Evolutionary conservation across 2,329 filamentous ascomycete genomes (phyloP).

Genomic region (Exserohilum rostratum): DNA sequence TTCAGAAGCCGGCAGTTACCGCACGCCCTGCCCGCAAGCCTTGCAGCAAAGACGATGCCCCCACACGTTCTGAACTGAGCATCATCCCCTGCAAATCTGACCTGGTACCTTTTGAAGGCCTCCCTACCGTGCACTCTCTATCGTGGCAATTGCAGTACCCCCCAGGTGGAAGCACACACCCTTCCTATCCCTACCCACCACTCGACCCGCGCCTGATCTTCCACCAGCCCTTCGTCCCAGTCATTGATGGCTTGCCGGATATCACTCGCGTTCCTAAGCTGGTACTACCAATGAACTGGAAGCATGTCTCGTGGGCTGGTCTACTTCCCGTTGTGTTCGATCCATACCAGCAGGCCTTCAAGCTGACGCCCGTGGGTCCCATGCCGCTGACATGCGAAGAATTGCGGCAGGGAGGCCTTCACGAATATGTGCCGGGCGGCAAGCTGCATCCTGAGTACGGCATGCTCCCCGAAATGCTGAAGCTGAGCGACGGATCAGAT

Average conservation of each 20-base stretch:
- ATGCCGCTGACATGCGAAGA: constrained; percentile 29
- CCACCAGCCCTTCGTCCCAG: constrained; percentile 13
- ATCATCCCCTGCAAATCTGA: constrained; percentile 6
- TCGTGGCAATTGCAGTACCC: constrained; percentile 27
- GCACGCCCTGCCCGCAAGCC: neutral
- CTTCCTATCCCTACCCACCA: constrained; percentile 22
- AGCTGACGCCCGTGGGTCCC: constrained; percentile 26
- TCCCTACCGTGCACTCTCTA: constrained; percentile 8
- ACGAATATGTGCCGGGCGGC: constrained; percentile 25
- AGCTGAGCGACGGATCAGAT: constrained; percentile 23
- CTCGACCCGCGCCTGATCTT: constrained; percentile 24
- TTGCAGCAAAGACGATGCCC: fast-evolving
- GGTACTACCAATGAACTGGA: constrained; percentile 19
- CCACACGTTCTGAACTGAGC: neutral
- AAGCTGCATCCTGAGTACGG: constrained; percentile 22
- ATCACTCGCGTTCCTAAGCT: constrained; percentile 6
- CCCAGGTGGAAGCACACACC: constrained; percentile 24
- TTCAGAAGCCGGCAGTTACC: neutral
- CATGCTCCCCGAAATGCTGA: constrained; percentile 9
- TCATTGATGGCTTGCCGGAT: constrained; percentile 22
- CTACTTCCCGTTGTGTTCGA: constrained; percentile 27
- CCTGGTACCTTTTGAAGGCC: neutral
- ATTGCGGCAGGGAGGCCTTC: constrained; percentile 19
- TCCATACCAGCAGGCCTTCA: constrained; percentile 24
- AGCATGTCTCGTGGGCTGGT: constrained; percentile 21